phyloP scores from a whole-genome alignment of 2,329 filamentous ascomycete genomes.

The Arachnopeziza araneosa region DNA sequence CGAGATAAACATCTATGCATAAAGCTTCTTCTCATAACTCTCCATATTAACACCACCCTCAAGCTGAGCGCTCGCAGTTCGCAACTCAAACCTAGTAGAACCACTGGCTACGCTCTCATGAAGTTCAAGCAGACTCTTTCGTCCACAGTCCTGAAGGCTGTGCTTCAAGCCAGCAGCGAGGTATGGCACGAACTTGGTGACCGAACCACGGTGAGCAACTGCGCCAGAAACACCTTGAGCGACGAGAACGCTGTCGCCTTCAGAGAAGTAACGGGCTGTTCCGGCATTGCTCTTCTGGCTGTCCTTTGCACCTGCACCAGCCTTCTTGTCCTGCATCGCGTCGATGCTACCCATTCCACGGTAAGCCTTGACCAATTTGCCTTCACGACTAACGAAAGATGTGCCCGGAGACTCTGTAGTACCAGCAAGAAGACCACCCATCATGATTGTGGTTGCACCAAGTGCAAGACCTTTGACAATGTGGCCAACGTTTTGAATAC shows the following conservation, averaged over 20 bases:
- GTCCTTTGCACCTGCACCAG: slow-evolving; percentile 71
- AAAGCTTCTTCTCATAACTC: slow-evolving; percentile 99
- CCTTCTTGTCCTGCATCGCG: slow-evolving; percentile 99
- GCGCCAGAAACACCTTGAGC: slow-evolving; percentile 92
- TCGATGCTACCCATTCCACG: slow-evolving; percentile 98
- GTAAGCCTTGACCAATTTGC: slow-evolving; percentile 98
- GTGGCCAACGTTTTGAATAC: slow-evolving; percentile 97
- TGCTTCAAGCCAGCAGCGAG: slow-evolving; percentile 94
- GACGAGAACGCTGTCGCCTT: slow-evolving; percentile 89
- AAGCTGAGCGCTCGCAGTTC: slow-evolving; percentile 88
- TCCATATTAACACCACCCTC: slow-evolving; percentile 98
- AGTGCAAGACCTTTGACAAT: slow-evolving; percentile 97
- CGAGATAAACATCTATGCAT: slow-evolving; percentile 53
- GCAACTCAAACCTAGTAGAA: slow-evolving; percentile 83
- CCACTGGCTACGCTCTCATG: slow-evolving; percentile 70
- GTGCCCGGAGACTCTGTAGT: slow-evolving; percentile 96
- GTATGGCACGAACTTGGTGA: slow-evolving; percentile 95
- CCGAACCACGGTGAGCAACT: slow-evolving; percentile 73
- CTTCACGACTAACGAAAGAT: slow-evolving; percentile 92
- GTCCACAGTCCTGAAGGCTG: slow-evolving; percentile 91
- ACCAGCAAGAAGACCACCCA: slow-evolving; percentile 95
- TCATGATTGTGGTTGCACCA: slow-evolving; percentile 95
- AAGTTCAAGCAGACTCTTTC: slow-evolving; percentile 71
- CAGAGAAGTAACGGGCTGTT: slow-evolving; percentile 96
- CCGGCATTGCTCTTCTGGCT: slow-evolving; percentile 83